Conservation (phyloP, 768 basidiomycete genomes). For the Pulveroboletus ravenelii region DNA sequence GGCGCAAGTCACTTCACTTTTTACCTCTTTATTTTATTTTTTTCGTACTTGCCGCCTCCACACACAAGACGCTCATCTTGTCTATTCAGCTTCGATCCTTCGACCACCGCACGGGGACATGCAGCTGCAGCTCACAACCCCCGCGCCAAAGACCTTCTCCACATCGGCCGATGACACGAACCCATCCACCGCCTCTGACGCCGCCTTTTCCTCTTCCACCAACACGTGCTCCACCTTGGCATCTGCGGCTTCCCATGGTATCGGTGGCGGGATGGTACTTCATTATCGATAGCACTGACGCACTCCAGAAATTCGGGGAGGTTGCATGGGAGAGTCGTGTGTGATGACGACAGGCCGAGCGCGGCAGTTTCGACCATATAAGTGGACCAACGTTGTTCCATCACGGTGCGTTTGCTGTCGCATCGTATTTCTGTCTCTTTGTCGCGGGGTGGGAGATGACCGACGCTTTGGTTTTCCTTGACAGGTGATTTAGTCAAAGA, state of each 20-base stretch:
- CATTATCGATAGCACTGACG: slow-evolving; percentile 90
- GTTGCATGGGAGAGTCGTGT: slow-evolving; percentile 97
- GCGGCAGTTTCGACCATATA: slow-evolving; percentile 97
- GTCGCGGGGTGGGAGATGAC: no score
- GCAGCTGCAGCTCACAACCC: slow-evolving; percentile 67
- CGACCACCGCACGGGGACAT: slow-evolving; percentile 67
- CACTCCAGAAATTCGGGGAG: slow-evolving; percentile 83
- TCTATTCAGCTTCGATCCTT: slow-evolving; percentile 59
- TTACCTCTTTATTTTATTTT: no score
- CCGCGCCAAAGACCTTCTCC: slow-evolving; percentile 76
- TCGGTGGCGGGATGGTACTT: slow-evolving; percentile 44
- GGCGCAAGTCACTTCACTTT: slow-evolving; percentile 40
- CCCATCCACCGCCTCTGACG: slow-evolving; percentile 24
- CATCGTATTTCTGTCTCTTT: no score
- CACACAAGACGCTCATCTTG: not conserved
- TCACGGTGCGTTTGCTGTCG: slow-evolving; percentile 53
- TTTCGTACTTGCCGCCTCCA: no score
- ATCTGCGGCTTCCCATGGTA: slow-evolving; percentile 17
- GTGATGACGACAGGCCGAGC: slow-evolving; percentile 98
- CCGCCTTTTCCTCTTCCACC: slow-evolving; percentile 14
- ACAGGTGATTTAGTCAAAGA: slow-evolving; percentile 69
- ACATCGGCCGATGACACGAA: slow-evolving; percentile 87
- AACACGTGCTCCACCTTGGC: not conserved
- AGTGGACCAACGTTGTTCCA: slow-evolving; percentile 96
- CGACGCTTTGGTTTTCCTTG: not conserved